Evolutionary conservation across 371 early-diverging fungal genomes (phyloP).

Genomic region (Mortierella sp.): DNA sequence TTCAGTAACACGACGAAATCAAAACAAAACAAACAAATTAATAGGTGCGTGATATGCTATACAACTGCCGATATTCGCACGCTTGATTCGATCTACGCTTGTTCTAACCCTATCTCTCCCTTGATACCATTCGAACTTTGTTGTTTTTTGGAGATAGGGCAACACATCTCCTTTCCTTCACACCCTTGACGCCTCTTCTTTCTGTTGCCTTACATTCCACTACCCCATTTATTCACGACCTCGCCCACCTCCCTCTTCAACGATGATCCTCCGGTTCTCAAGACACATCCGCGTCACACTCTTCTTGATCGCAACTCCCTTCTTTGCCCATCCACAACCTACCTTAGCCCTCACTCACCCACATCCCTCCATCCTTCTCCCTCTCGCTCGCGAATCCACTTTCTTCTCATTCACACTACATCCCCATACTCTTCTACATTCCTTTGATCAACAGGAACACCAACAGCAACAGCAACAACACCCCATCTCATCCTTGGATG

Average conservation of each 20-base stretch:
- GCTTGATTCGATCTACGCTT: neutral
- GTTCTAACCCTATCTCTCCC: neutral
- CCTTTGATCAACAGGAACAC: neutral
- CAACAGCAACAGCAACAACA: too few species aligned
- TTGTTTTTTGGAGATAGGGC: too few species aligned
- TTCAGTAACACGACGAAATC: constrained; percentile 3
- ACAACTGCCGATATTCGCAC: neutral
- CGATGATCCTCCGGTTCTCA: constrained; percentile 1
- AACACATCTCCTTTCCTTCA: neutral
- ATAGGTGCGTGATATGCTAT: neutral
- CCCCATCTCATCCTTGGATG: neutral
- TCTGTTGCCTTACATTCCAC: neutral
- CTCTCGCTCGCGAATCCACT: neutral
- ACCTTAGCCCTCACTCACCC: neutral
- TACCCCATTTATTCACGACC: neutral
- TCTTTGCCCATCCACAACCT: neutral
- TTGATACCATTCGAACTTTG: neutral
- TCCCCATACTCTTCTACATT: neutral
- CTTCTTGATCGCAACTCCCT: neutral
- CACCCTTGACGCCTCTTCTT: neutral
- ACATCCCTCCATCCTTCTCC: neutral
- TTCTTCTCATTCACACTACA: neutral
- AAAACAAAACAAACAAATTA: neutral
- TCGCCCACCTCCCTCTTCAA: neutral
- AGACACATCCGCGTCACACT: neutral